Evolutionary conservation across 176 grass and related monocot species (phyloP), one percentile per base, ranked within the genome.

Genomic region (Oryza glaberrima): DNA sequence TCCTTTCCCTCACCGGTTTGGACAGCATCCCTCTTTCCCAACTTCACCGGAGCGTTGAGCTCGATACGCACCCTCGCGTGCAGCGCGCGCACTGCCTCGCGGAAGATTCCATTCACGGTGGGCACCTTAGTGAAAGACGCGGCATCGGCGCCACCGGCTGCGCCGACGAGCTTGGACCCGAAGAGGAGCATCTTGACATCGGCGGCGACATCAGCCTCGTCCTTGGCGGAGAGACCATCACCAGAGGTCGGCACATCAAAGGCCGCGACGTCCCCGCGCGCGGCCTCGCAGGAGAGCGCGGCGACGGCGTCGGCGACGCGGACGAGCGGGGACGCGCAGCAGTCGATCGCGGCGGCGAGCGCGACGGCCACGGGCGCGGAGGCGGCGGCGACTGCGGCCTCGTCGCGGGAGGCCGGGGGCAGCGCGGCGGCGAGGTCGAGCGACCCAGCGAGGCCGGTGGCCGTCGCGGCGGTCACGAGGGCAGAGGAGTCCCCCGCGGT

Each of bases 241-340:
- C 96, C 93, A 1, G 93, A 92, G 6, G 85, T 84, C 1, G 90
- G 86, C 66, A 96, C 88, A 58, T 99, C 96, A 43, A 96, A 99
- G 5, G 90, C 87, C 11, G 54, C 63, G 11, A 73, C 23, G 8
- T 96, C 96, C 81, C 86, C 93, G 17, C 90, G 90, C 51, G 81
- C 83, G 11, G 96, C 93, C 82, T 99, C 93, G 22, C 91, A 99
- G 0, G 96, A 96, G 23, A 99, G 82, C 28, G 96, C 96, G 1
- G 96, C 91, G 36, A 99, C 88, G 40, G 91, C 96, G 34, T 99
- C 96, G 7, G 86, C 88, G 41, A 99, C 84, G 51, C 76, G 87
- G 58, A 85, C 66, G 26, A 99, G 90, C 35, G 91, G 91, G 25
- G 89, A 49, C 9, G 90, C 87, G 86, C 96, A 99, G 84, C 91